These are phyloP conservation scores for Cyberlindnera mycetangii DNA, from an alignment of 805 yeast genomes.

Conservation along the genomic window DNA sequence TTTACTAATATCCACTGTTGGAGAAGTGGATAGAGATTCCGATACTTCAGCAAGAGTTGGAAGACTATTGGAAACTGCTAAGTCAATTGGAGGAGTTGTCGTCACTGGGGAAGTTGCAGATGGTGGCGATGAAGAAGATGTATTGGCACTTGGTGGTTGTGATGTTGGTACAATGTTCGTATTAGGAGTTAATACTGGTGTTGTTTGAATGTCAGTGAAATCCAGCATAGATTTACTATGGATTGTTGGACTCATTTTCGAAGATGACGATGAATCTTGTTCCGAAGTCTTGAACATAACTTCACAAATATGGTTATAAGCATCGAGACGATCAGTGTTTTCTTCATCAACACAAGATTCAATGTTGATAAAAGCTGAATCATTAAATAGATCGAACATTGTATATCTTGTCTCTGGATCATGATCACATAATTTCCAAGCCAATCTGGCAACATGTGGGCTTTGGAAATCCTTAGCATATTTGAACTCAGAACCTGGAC, in stretches of 20 bases:
- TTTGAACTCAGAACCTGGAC: slow-evolving; percentile 72
- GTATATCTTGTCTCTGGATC: slow-evolving; percentile 50
- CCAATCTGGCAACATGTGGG: slow-evolving; percentile 61
- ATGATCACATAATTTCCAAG: slow-evolving; percentile 76
- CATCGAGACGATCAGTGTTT: slow-evolving; percentile 17
- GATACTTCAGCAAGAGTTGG: slow-evolving; percentile 16
- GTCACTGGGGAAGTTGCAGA: background rate
- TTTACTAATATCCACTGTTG: slow-evolving; percentile 3
- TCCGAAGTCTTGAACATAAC: slow-evolving; percentile 4
- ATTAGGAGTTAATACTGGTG: background rate
- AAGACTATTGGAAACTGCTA: slow-evolving; percentile 3
- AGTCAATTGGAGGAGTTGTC: background rate
- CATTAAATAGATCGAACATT: slow-evolving; percentile 50
- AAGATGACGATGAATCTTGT: slow-evolving; percentile 6
- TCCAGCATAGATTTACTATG: slow-evolving; percentile 28
- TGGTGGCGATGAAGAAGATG: background rate
- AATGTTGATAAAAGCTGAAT: slow-evolving; percentile 59
- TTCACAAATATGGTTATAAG: slow-evolving; percentile 6
- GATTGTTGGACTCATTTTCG: slow-evolving; percentile 10
- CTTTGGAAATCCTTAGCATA: slow-evolving; percentile 61
- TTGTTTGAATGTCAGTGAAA: slow-evolving; percentile 5
- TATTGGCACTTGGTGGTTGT: background rate
- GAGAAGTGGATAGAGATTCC: slow-evolving; percentile 14
- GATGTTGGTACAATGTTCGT: background rate
- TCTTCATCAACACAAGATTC: slow-evolving; percentile 59